Base-by-base conservation (phyloP, 1,139 yeast genomes). In the Pichiaceae sp. region DNA sequence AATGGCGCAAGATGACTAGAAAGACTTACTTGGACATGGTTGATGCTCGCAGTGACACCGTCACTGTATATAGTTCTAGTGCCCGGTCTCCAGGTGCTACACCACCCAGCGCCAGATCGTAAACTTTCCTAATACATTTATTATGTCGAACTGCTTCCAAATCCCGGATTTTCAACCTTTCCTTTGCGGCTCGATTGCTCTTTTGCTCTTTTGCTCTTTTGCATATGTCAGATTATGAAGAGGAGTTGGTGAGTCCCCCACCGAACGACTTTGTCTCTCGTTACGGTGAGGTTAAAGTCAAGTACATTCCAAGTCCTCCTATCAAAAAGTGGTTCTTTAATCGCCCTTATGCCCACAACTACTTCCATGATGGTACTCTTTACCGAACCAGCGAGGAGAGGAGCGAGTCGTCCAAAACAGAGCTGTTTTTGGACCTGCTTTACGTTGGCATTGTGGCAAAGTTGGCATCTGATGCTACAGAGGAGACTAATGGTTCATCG, bases 391-490 rank as follows among this genome's bases (percentile, higher is more conserved):
- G 62, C 42, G 71, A 71, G 9, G 83, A 76, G 50, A 55, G 84
- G 29, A 54, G 65, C 0, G 53, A 63, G 17, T 65, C 77, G 5
- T 64, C 70, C 1, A 68, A 67, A 36, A 64, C 72, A 14, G 84
- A 78, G 48, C 64, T 78, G 54, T 78, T 78, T 46, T 56, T 77
- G 35, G 84, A 78, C 53, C 65, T 78, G 56, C 59, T 76, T 48
- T 77, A 77, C 47, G 84, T 77, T 44, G 84, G 82, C 3, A 71
- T 78, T 37, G 73, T 75, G 25, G 75, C 82, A 25, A 74, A 74
- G 42, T 58, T 77, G 39, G 83, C 84, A 0, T 66, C 73, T 2
- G 58, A 57, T 32, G 81, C 80, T 0, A 64, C 72, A 12, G 73
- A 69, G 40, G 53, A 66, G 17, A 77, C 78, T 16, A 55, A 66